phyloP scores from a whole-genome alignment of 2,329 filamentous ascomycete genomes.

The Phoma sp. region DNA sequence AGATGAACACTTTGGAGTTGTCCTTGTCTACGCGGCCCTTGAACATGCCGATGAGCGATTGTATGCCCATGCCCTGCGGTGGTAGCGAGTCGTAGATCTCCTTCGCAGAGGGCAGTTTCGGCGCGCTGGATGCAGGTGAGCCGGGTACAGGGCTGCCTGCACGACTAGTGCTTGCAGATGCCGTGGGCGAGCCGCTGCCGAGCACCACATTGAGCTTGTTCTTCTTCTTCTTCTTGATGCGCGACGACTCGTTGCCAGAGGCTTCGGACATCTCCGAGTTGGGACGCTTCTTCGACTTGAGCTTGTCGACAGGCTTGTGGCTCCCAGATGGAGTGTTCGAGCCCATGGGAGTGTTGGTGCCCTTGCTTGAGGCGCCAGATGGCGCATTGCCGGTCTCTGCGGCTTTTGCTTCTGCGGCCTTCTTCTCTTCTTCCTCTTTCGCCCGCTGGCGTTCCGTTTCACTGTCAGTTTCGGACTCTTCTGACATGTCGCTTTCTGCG shows the following conservation, averaged over 20 bases:
- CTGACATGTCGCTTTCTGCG: conserved; percentile 71
- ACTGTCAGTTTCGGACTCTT: conserved; percentile 57
- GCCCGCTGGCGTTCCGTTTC: conserved; percentile 69
- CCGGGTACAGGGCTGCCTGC: conserved; percentile 50
- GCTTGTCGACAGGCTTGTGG: conserved; percentile 56
- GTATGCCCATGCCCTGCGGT: conserved; percentile 52
- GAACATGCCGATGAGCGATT: conserved; percentile 50
- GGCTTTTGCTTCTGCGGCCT: conserved; percentile 56
- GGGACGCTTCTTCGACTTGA: conserved; percentile 74
- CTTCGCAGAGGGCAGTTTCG: conserved; percentile 50
- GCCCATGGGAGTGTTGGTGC: conserved; percentile 65
- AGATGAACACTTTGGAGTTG: conserved; percentile 50
- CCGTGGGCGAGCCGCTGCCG: conserved; percentile 61
- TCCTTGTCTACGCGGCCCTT: conserved; percentile 48
- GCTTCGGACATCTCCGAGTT: conserved; percentile 89
- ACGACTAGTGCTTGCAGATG: conserved; percentile 68
- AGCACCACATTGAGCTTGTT: conserved; percentile 61
- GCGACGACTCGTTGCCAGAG: conserved; percentile 86
- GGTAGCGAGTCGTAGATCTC: conserved; percentile 56
- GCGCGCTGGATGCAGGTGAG: conserved; percentile 32
- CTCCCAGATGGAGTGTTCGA: conserved; percentile 54
- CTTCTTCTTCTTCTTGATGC: conserved; percentile 71
- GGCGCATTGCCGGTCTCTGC: conserved; percentile 53
- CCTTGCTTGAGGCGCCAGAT: conserved; percentile 70
- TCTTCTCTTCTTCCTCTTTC: conserved; percentile 59